A percentile compares a stretch with the other conserved stretches of the same genome.
phyloP scores from a whole-genome alignment of 306 rosid genomes.

The Sphenostylis stenocarpa region DNA sequence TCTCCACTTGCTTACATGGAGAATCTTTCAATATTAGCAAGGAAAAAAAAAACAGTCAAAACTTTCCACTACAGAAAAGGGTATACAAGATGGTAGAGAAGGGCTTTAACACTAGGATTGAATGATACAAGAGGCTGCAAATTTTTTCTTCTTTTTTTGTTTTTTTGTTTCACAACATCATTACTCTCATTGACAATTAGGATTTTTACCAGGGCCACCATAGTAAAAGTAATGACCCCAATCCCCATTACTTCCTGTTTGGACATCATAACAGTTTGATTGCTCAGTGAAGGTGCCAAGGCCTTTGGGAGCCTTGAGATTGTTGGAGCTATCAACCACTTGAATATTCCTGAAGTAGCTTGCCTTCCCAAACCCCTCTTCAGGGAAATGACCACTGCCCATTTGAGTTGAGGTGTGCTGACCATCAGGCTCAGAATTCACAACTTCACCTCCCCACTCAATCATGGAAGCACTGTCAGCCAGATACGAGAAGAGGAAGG shows the following conservation, averaged over 20 bases:
- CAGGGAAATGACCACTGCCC: conserved; percentile 97
- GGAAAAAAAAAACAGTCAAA: conserved; percentile 57
- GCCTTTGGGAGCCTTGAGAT: conserved; percentile 85
- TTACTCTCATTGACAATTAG: conserved; percentile 71
- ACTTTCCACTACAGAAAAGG: conserved; percentile 73
- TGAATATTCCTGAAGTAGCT: conserved; percentile 94
- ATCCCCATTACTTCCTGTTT: conserved; percentile 85
- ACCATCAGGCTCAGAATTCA: conserved; percentile 77
- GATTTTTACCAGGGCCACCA: conserved; percentile 96
- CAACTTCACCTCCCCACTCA: conserved; percentile 99
- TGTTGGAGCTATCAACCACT: conserved; percentile 88
- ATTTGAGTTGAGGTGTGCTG: conserved; percentile 92
- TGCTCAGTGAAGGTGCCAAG: conserved; percentile 89
- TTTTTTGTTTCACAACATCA: not conserved
- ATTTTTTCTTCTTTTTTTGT: not conserved
- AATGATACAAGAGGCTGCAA: conserved; percentile 51
- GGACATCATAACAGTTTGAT: conserved; percentile 95
- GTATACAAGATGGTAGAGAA: conserved; percentile 40
- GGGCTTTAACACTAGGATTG: conserved; percentile 43
- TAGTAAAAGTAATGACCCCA: conserved; percentile 99
- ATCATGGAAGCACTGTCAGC: conserved; percentile 97
- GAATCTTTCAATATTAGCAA: conserved; percentile 47
- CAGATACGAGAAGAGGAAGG: conserved; percentile 88
- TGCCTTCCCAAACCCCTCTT: conserved; percentile 88
- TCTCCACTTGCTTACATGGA: conserved; percentile 67